Evolutionary conservation across 768 basidiomycete species (phyloP).

Genomic region (Agaricus bisporus): DNA sequence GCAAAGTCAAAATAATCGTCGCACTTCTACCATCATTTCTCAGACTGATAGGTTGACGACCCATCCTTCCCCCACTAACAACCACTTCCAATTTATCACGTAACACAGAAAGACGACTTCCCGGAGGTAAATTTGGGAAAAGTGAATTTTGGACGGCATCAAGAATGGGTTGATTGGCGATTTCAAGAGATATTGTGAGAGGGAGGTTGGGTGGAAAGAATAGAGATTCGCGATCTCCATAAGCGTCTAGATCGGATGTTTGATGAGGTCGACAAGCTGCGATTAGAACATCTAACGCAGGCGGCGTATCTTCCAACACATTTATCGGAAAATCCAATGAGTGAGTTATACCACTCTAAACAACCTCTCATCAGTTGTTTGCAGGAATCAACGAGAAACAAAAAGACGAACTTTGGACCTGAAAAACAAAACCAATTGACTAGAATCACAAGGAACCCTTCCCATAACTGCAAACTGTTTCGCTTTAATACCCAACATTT

Average conservation of each 20-base stretch:
- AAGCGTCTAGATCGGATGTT: slow-evolving; percentile 44
- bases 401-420: slow-evolving; percentile 55
- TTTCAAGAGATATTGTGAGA: slow-evolving; percentile 69
- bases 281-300: slow-evolving; percentile 73
- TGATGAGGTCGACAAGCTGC: slow-evolving; percentile 67
- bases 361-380: neutral
- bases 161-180: slow-evolving; percentile 77
- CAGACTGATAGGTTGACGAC: slow-evolving; percentile 44
- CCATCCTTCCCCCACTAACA: slow-evolving; percentile 52
- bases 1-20: slow-evolving; percentile 68
- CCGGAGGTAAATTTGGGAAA: slow-evolving; percentile 64
- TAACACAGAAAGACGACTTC: slow-evolving; percentile 63
- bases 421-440: slow-evolving; percentile 69
- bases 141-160: slow-evolving; percentile 66
- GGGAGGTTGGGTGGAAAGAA: slow-evolving; percentile 71
- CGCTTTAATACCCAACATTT: slow-evolving; percentile 52
- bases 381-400: neutral
- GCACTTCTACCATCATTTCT: slow-evolving; percentile 66
- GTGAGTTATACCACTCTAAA: slow-evolving; percentile 70
- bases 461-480: slow-evolving; percentile 62
- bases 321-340: slow-evolving; percentile 81
- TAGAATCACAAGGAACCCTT: slow-evolving; percentile 63
- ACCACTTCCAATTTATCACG: slow-evolving; percentile 70
- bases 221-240: slow-evolving; percentile 57
- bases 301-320: slow-evolving; percentile 66